These are phyloP conservation scores for Lumnitzera littorea DNA, from an alignment of 345 rosid species.

Conservation along the genomic window DNA sequence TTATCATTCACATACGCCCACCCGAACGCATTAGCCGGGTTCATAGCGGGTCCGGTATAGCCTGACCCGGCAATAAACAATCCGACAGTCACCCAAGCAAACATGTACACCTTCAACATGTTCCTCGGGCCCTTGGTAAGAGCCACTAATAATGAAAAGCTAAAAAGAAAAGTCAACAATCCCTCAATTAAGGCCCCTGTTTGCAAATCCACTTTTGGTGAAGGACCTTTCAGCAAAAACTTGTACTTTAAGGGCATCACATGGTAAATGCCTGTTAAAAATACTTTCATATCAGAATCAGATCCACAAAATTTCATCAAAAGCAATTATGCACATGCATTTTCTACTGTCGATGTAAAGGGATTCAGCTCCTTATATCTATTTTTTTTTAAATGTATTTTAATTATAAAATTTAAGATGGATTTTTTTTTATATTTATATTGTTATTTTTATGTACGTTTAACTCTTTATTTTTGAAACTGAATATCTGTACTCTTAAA, in stretches of 20 bases:
- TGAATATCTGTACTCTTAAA: too few species aligned
- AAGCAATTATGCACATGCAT: too few species aligned
- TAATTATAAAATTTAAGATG: too few species aligned
- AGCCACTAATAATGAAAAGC: slow-evolving; percentile 32
- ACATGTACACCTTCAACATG: slow-evolving; percentile 38
- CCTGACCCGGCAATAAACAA: slow-evolving; percentile 35
- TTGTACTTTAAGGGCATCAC: slow-evolving; percentile 39
- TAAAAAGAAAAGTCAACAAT: slow-evolving; percentile 31
- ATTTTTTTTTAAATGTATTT: too few species aligned
- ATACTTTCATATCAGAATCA: too few species aligned
- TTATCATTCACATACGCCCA: slow-evolving; percentile 61
- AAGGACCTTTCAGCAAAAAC: slow-evolving; percentile 45
- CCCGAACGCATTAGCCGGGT: slow-evolving; percentile 72
- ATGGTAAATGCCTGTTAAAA: slow-evolving; percentile 11
- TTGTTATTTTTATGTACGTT: too few species aligned
- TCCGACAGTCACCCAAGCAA: slow-evolving; percentile 33
- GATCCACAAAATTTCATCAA: too few species aligned
- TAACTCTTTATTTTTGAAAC: too few species aligned
- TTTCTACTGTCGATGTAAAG: too few species aligned
- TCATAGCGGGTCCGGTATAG: slow-evolving; percentile 67
- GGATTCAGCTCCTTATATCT: too few species aligned
- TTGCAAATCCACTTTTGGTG: slow-evolving; percentile 47
- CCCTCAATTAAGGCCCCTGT: slow-evolving; percentile 63
- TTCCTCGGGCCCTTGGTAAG: slow-evolving; percentile 46
- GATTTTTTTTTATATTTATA: too few species aligned